Percentiles rank a stretch among this genome's conserved stretches.
Evolutionary conservation across 176 grass and related monocot species (phyloP).

Genomic region (Poa pratensis): DNA sequence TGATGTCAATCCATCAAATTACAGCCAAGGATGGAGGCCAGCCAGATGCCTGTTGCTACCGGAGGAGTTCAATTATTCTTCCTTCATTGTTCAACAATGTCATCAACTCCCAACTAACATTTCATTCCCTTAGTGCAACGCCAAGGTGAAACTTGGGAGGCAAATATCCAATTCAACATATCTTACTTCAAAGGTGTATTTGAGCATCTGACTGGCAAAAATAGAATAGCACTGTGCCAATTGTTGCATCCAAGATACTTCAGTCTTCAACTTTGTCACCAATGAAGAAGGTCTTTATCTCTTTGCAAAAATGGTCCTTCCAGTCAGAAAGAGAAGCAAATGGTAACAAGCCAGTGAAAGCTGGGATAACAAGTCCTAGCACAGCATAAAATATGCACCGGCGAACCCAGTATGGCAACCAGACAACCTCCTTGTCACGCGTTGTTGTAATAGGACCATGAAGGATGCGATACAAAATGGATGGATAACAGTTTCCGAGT

Average conservation of each 20-base stretch:
- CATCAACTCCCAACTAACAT: neutral
- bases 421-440: slow-evolving; percentile 32
- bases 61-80: slow-evolving; percentile 6
- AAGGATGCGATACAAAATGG: slow-evolving; percentile 59
- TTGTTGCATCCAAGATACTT: slow-evolving; percentile 30
- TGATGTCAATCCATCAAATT: neutral
- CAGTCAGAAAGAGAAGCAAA: slow-evolving; percentile 76
- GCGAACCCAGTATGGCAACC: slow-evolving; percentile 64
- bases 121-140: neutral
- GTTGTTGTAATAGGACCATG: slow-evolving; percentile 65
- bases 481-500: slow-evolving; percentile 76
- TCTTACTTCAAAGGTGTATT: slow-evolving; percentile 25
- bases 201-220: neutral
- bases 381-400: slow-evolving; percentile 69
- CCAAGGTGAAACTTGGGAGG: neutral
- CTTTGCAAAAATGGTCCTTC: slow-evolving; percentile 61
- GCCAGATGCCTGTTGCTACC: neutral
- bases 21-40: neutral
- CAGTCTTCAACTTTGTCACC: slow-evolving; percentile 56
- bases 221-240: neutral
- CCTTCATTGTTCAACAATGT: neutral
- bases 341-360: slow-evolving; percentile 72
- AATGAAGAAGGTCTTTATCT: slow-evolving; percentile 36
- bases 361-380: slow-evolving; percentile 67
- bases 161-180: slow-evolving; percentile 19